A percentile compares a stretch with the other conserved stretches of the same genome.
These are phyloP conservation scores for Podospora bellae-mahoneyi DNA, from an alignment of 495 filamentous ascomycete genomes.

Conservation along the genomic window DNA sequence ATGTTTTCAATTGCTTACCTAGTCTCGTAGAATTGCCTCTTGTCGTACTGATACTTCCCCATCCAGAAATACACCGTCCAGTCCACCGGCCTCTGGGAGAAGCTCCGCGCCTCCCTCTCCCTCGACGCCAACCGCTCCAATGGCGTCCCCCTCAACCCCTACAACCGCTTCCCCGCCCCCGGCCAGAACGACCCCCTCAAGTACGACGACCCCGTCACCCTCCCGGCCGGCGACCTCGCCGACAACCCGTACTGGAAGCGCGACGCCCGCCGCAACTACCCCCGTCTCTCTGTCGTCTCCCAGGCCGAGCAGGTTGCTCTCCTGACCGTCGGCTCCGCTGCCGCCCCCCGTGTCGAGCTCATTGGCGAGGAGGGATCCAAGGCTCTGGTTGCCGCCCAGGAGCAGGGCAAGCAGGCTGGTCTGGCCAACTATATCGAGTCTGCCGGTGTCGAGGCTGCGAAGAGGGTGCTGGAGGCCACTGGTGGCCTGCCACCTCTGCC, in stretches of 20 bases:
- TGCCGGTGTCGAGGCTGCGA: conserved; percentile 53
- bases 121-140: conserved; percentile 86
- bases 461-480: conserved; percentile 61
- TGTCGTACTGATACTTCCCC: neutral
- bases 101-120: conserved; percentile 70
- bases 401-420: conserved; percentile 66
- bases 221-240: conserved; percentile 90
- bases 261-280: conserved; percentile 80
- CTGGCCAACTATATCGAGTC: conserved; percentile 70
- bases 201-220: conserved; percentile 87
- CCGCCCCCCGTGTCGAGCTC: conserved; percentile 74
- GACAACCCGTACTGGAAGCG: conserved; percentile 99
- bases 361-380: conserved; percentile 80
- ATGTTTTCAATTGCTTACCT: conserved; percentile 12
- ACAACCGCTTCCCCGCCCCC: conserved; percentile 85
- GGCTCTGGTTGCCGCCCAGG: conserved; percentile 74
- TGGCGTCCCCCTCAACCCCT: conserved; percentile 87
- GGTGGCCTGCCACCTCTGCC: conserved; percentile 79
- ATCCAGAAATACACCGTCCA: conserved; percentile 94
- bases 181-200: conserved; percentile 68
- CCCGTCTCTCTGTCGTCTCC: conserved; percentile 71
- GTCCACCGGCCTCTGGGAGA: conserved; percentile 84
- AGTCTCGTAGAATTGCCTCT: neutral
- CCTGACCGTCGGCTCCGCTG: conserved; percentile 78
- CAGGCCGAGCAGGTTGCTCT: conserved; percentile 85